Percentiles rank a stretch among this genome's conserved stretches.
phyloP scores from a whole-genome alignment of 2,329 filamentous ascomycete species.

The Neofusicoccum sp. region DNA sequence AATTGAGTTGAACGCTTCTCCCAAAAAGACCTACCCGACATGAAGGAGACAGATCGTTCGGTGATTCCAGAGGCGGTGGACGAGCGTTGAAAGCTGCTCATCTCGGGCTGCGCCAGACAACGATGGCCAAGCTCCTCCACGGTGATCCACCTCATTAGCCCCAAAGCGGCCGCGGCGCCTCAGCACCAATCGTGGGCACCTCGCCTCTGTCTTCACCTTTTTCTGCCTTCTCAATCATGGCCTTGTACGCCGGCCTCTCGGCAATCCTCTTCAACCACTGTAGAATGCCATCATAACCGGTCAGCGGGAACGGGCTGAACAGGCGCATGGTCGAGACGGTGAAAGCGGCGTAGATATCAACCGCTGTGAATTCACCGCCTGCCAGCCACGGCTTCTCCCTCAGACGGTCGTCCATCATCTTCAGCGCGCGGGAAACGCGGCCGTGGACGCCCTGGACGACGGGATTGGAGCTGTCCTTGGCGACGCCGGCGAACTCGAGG shows the following conservation, averaged over 20 bases:
- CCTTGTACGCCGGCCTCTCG: conserved; percentile 15
- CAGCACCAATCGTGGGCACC: conserved; percentile 8
- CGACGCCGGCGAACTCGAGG: conserved; percentile 26
- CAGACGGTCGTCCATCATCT: conserved; percentile 52
- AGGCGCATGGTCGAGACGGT: conserved; percentile 60
- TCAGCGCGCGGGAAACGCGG: conserved; percentile 41
- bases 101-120: not conserved
- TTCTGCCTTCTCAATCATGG: conserved; percentile 19
- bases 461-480: conserved; percentile 26
- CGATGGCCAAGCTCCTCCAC: too few species aligned
- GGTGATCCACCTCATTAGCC: not conserved
- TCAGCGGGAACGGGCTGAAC: conserved; percentile 41
- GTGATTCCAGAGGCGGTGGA: too few species aligned
- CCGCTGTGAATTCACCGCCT: conserved; percentile 61
- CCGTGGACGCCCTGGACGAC: conserved; percentile 27
- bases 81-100: too few species aligned
- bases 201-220: conserved; percentile 12
- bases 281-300: conserved; percentile 30
- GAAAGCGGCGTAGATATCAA: conserved; percentile 65
- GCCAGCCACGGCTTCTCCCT: conserved; percentile 52
- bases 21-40: too few species aligned
- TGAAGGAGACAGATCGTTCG: too few species aligned
- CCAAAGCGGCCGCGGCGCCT: conserved; percentile 5
- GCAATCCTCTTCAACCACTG: conserved; percentile 6
- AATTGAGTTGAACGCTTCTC: too few species aligned